A percentile compares a stretch with the other conserved stretches of the same genome.
phyloP scores from a whole-genome alignment of 495 filamentous ascomycete species.

The Tuber calosporum region DNA sequence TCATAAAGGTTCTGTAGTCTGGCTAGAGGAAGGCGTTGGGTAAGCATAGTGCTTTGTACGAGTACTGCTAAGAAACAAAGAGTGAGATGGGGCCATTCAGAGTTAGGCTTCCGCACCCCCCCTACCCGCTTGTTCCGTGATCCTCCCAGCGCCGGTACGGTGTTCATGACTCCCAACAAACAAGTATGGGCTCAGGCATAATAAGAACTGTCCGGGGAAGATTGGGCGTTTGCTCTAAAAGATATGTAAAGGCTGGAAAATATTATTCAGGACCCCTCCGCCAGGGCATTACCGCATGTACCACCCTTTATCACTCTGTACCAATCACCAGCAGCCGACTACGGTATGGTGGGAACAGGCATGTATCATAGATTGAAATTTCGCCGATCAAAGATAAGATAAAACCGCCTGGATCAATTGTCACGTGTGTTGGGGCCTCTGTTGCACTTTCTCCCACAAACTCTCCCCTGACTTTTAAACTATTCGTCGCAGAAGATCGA shows the following conservation, averaged over 20 bases:
- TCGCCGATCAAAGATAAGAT: neutral
- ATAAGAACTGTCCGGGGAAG: neutral
- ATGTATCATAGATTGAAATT: neutral
- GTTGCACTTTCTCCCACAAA: neutral
- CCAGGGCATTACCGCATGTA: neutral
- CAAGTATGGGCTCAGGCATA: neutral
- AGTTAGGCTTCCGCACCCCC: neutral
- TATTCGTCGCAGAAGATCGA: neutral
- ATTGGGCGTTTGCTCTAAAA: neutral
- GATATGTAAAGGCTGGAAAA: neutral
- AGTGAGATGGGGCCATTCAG: neutral
- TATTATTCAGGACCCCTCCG: neutral
- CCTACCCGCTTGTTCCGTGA: neutral
- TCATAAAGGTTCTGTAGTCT: neutral
- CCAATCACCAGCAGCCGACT: neutral
- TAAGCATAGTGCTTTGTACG: neutral
- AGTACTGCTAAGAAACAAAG: neutral
- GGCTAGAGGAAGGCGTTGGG: neutral
- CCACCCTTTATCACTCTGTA: neutral
- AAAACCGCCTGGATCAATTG: neutral
- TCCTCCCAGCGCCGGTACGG: neutral
- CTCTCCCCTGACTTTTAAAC: neutral
- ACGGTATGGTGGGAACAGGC: no score
- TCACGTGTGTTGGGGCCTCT: neutral
- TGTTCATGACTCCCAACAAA: neutral